phyloP scores from a whole-genome alignment of 2,329 filamentous ascomycete genomes.

The Scedosporium apiospermum region DNA sequence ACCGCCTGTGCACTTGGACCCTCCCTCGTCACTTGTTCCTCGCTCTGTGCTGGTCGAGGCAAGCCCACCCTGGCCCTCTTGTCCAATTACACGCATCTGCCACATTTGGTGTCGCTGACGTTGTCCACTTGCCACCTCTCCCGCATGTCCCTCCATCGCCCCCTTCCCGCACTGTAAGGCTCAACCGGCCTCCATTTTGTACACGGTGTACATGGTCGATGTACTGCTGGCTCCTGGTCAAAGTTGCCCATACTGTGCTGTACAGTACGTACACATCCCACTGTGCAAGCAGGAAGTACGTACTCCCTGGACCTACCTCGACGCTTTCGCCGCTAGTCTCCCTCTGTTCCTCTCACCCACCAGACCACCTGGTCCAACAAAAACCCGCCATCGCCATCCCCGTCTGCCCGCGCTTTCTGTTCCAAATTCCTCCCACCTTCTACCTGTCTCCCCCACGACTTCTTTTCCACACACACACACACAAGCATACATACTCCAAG shows the following conservation, averaged over 20 bases:
- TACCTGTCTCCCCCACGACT: not conserved
- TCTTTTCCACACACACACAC: not conserved
- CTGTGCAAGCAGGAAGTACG: not conserved
- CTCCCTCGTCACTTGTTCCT: not conserved
- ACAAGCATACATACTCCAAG: not conserved
- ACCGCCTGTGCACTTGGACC: conserved; percentile 2
- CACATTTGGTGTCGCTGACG: not conserved
- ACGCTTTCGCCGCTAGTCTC: conserved; percentile 1
- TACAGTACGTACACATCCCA: not conserved
- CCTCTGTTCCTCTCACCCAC: not conserved
- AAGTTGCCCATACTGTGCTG: not conserved
- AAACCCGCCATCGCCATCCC: conserved; percentile 7
- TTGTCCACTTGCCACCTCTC: conserved; percentile 4
- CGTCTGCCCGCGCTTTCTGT: conserved; percentile 7
- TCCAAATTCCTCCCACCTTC: conserved; percentile 5
- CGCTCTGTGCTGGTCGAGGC: not conserved
- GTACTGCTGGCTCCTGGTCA: not conserved
- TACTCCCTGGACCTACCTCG: not conserved
- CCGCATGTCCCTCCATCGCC: not conserved
- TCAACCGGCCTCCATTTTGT: too few relatives aligned
- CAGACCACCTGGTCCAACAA: conserved; percentile 6
- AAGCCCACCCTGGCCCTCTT: not conserved
- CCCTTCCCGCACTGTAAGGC: not conserved
- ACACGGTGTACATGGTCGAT: not conserved
- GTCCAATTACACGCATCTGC: not conserved